A percentile compares a stretch with the other conserved stretches of the same genome.
phyloP scores from a whole-genome alignment of 345 rosid species.

The Anacardium occidentale region DNA sequence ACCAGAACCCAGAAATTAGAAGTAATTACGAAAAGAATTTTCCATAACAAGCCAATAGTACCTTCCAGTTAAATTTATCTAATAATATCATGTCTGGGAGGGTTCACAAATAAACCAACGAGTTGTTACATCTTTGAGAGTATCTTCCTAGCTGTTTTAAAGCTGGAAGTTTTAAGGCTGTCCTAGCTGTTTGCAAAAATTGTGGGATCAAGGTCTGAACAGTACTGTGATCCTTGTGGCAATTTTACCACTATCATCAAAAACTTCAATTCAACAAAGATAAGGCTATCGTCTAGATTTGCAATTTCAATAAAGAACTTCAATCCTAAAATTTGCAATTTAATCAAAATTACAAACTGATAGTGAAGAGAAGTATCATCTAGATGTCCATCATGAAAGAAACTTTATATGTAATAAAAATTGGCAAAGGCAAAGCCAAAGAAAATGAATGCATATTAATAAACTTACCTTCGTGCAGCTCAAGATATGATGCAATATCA shows the following conservation, averaged over 20 bases:
- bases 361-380: neutral
- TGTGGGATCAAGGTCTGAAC: too few relatives aligned
- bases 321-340: neutral
- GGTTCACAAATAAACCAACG: too few relatives aligned
- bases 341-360: neutral
- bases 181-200: too few relatives aligned
- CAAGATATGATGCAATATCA: slow-evolving; percentile 49
- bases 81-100: too few relatives aligned
- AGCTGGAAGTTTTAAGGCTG: too few relatives aligned
- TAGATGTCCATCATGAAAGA: neutral
- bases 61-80: neutral
- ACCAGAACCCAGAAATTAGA: neutral
- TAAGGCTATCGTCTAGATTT: too few relatives aligned
- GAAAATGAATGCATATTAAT: neutral
- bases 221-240: too few relatives aligned
- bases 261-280: too few relatives aligned
- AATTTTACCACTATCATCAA: too few relatives aligned
- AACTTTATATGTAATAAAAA: neutral
- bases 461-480: slow-evolving; percentile 42
- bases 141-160: too few relatives aligned
- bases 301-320: too few relatives aligned
- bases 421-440: neutral
- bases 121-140: too few relatives aligned
- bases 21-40: neutral
- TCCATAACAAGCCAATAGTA: neutral